Conservation (phyloP, 345 rosid species). For the Barbarea vulgaris region DNA sequence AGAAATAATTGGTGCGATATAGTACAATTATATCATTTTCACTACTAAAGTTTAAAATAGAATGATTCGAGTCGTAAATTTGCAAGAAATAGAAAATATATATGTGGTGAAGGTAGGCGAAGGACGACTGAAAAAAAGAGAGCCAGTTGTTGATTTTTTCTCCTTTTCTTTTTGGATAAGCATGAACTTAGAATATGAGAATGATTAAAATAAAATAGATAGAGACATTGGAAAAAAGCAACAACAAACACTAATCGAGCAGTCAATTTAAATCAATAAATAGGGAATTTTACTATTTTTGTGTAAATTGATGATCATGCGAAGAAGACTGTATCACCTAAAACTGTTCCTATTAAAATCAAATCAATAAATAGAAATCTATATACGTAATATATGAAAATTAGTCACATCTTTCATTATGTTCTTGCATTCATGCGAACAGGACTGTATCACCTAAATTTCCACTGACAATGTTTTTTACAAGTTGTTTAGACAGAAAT, state of each 20-base stretch:
- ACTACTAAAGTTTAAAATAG: constrained; percentile 31
- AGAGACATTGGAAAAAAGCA: constrained; percentile 4
- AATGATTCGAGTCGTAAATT: constrained; percentile 29
- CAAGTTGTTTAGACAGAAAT: constrained; percentile 14
- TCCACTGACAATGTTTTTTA: constrained; percentile 34
- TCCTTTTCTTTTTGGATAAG: constrained; percentile 34
- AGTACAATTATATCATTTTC: constrained; percentile 24
- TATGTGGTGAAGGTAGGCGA: constrained; percentile 34
- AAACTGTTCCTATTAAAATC: neutral
- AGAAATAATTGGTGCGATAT: constrained; percentile 2
- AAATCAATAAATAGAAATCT: neutral
- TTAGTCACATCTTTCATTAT: constrained; percentile 18
- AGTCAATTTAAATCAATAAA: constrained; percentile 7
- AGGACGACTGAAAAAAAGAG: constrained; percentile 9
- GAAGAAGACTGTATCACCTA: neutral
- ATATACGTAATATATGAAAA: neutral
- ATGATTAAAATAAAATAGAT: constrained; percentile 28
- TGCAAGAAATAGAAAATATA: constrained; percentile 6
- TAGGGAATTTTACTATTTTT: constrained; percentile 1
- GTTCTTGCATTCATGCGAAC: constrained; percentile 24
- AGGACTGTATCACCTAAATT: constrained; percentile 41
- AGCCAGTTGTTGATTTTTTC: constrained; percentile 29
- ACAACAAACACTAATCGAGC: constrained; percentile 19
- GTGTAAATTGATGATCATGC: constrained; percentile 28
- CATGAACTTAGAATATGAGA: constrained; percentile 28